Base-by-base conservation (phyloP, 2,329 filamentous ascomycete genomes). In the Aureobasidium namibiae region DNA sequence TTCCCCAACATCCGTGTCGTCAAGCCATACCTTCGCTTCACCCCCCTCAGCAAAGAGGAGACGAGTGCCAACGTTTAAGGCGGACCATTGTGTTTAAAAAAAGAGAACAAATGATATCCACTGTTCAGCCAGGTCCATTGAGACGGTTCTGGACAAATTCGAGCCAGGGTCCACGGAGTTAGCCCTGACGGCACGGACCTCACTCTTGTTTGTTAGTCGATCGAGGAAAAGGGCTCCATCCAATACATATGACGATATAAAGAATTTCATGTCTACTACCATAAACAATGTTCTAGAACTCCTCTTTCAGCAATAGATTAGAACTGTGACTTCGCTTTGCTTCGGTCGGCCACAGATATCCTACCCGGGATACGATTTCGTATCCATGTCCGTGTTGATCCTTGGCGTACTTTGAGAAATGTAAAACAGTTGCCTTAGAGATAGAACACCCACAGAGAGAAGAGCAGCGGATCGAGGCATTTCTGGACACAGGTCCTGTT, bases 11-110 rank as follows among this genome's bases (percentile, higher is more conserved):
- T 85, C 72, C 78, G 76, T 67, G 80, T 83, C 62, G 80, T 85
- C 62, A 84, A 83, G 78, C 82, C 82, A 42, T 84, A 84, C 74
- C 74, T 84, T 58, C 72, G 82, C 26, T 82, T 81, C 72, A 83
- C 81, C 48, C 80, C 81, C 62, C 75, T 84, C 56, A 77, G 81
- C 62, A 80, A 81, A 73, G 80, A 82, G 68, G 74, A 82, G 75
- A 82, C 80, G 34, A 77, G 72, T 61, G 80, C 79, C 58, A 75
- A 71, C 34, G 67, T 68, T 45, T 73, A 71, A 67, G 63, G 14
- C 26, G 18, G 42, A 34, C 26, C 34, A 33, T 26, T 59, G 56
- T 36, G 29, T 50, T 56, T 23, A 7, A 50, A 59, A 49, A 50
- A 45, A n/a, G n/a, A n/a, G n/a, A n/a, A n/a, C 56, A 26, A 41